Conservation (phyloP, 495 filamentous ascomycete genomes). For the Aspergillus baeticus region DNA sequence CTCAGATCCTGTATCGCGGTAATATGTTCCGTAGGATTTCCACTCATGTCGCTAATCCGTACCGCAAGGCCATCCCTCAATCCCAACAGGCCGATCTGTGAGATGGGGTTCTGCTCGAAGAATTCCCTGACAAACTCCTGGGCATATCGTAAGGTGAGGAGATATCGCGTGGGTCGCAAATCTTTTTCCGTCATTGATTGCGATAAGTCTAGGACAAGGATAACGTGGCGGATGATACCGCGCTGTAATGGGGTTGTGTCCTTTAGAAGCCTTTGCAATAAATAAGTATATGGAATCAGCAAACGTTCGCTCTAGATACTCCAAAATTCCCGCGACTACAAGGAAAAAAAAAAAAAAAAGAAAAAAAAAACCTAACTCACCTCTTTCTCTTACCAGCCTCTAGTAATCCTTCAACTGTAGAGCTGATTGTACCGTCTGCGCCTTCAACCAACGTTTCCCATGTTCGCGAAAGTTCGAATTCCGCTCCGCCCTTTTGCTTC, state of each 20-base stretch:
- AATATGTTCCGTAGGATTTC: conserved; percentile 88
- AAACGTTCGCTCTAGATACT: not conserved
- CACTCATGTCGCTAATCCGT: conserved; percentile 82
- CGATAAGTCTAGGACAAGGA: conserved; percentile 89
- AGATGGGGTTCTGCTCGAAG: conserved; percentile 99
- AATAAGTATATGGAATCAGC: conserved; percentile 15
- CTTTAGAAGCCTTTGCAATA: conserved; percentile 77
- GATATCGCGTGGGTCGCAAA: conserved; percentile 80
- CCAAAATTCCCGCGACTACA: not conserved
- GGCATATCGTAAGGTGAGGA: conserved; percentile 79
- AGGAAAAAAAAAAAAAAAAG: too few species aligned
- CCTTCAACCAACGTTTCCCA: conserved; percentile 70
- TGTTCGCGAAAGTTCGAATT: conserved; percentile 55
- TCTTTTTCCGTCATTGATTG: conserved; percentile 96
- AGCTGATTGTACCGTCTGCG: conserved; percentile 71
- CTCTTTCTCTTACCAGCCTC: conserved; percentile 75
- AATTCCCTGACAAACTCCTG: conserved; percentile 88
- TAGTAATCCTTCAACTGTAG: conserved; percentile 64
- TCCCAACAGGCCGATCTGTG: conserved; percentile 84
- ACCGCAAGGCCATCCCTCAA: conserved; percentile 89
- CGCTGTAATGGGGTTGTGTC: conserved; percentile 94
- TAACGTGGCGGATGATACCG: conserved; percentile 92
- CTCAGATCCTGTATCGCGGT: conserved; percentile 69
- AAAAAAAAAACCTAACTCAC: too few species aligned
- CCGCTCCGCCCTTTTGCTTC: conserved; percentile 57